Conservation (phyloP, 352 stramenopile species). For the Pythium rishiriense region DNA sequence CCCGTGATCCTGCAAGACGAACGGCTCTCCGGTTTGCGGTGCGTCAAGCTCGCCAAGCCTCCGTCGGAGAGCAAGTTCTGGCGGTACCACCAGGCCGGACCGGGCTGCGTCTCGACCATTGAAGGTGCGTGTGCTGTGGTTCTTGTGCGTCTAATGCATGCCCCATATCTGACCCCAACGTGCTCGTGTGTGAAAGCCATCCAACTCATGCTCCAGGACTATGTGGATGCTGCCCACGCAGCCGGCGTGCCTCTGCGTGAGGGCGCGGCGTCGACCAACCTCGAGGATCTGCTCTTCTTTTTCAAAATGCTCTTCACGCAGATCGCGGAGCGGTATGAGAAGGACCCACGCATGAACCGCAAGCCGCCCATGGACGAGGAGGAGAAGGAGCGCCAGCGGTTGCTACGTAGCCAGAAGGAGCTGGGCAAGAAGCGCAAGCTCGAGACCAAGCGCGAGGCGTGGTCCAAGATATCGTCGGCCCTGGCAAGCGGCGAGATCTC, state of each 20-base stretch:
- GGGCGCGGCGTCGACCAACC: constrained; percentile 35
- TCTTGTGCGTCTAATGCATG: background rate
- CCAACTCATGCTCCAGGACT: constrained; percentile 82
- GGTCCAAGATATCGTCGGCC: constrained; percentile 48
- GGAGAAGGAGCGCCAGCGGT: constrained; percentile 78
- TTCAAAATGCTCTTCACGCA: constrained; percentile 75
- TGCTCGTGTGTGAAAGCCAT: no score
- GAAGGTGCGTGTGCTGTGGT: constrained; percentile 54
- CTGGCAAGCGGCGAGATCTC: constrained; percentile 47
- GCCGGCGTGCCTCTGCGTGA: constrained; percentile 35
- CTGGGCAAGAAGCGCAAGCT: constrained; percentile 70
- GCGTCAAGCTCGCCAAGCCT: constrained; percentile 77
- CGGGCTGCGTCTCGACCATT: constrained; percentile 87
- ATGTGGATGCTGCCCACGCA: constrained; percentile 41
- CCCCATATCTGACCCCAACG: constrained; percentile 32
- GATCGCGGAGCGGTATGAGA: constrained; percentile 68
- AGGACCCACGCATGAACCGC: constrained; percentile 42
- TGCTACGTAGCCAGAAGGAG: constrained; percentile 78
- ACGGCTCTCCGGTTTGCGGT: constrained; percentile 52
- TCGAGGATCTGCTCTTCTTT: constrained; percentile 80
- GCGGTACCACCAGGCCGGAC: constrained; percentile 84
- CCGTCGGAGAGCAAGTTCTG: constrained; percentile 86
- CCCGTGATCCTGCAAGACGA: constrained; percentile 67
- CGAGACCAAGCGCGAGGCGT: constrained; percentile 64
- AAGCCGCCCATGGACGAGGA: constrained; percentile 80